These are phyloP conservation scores for Podaxis sp. DNA, from an alignment of 768 basidiomycete genomes.

Conservation along the genomic window DNA sequence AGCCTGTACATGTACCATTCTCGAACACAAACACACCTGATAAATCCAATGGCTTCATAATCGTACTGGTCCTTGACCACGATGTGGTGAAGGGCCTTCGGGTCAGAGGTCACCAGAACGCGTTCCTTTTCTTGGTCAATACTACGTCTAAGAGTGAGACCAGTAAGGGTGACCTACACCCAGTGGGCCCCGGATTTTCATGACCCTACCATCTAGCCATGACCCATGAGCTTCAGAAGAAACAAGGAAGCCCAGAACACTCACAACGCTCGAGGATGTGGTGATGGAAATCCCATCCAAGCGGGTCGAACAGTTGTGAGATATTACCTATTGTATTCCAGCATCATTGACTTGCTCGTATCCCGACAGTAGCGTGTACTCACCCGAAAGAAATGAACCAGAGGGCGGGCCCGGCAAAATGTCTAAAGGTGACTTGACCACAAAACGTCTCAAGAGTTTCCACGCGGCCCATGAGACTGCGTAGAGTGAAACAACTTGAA, in stretches of 20 bases:
- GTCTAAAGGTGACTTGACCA: neutral
- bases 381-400: neutral
- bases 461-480: neutral
- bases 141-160: neutral
- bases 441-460: neutral
- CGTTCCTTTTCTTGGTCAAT: conserved; percentile 21
- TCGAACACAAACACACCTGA: conserved; percentile 19
- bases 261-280: conserved; percentile 33
- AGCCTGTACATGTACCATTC: too few species aligned
- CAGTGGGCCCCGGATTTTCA: conserved; percentile 32
- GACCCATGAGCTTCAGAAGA: too few species aligned
- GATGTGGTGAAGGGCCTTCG: conserved; percentile 44
- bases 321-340: conserved; percentile 31
- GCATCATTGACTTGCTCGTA: neutral
- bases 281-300: conserved; percentile 38
- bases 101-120: conserved; percentile 41
- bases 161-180: conserved; percentile 27
- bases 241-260: neutral
- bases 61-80: conserved; percentile 39
- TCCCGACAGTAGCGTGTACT: neutral
- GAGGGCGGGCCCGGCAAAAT: conserved; percentile 6
- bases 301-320: conserved; percentile 28
- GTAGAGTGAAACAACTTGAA: neutral
- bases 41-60: conserved; percentile 23
- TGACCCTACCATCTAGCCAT: conserved; percentile 30